phyloP scores from a whole-genome alignment of 1,139 yeast species.

The Dujonia santamariae region DNA sequence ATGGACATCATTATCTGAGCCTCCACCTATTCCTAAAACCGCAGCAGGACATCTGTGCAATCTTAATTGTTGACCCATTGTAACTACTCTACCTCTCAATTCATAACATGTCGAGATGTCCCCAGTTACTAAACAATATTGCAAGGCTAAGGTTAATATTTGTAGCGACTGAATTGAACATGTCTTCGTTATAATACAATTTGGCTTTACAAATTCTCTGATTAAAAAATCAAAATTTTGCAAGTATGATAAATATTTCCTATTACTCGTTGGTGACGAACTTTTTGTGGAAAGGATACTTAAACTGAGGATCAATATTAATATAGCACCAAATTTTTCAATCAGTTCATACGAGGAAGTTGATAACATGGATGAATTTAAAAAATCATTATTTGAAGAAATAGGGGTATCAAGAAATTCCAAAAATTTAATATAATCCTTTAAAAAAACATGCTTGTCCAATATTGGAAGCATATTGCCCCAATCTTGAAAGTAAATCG shows the following conservation, averaged over 20 bases:
- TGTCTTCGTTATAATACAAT: constrained; percentile 48
- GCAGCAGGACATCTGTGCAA: constrained; percentile 88
- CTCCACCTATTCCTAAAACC: constrained; percentile 47
- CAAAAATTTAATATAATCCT: constrained; percentile 50
- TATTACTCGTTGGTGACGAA: constrained; percentile 16
- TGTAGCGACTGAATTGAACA: constrained; percentile 73
- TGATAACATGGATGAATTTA: background rate
- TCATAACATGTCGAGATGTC: constrained; percentile 74
- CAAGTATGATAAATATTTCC: constrained; percentile 22
- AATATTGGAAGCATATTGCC: constrained; percentile 66
- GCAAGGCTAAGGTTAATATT: constrained; percentile 62
- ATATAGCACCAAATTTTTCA: constrained; percentile 60
- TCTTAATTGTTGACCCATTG: constrained; percentile 84
- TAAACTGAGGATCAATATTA: constrained; percentile 56
- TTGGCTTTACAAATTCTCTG: constrained; percentile 50
- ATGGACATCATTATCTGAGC: constrained; percentile 53
- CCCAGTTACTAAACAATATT: constrained; percentile 72
- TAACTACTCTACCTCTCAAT: constrained; percentile 68
- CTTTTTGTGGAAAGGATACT: constrained; percentile 47
- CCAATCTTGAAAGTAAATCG: constrained; percentile 77
- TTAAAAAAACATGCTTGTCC: constrained; percentile 62
- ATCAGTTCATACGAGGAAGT: constrained; percentile 28
- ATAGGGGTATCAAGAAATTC: constrained; percentile 30
- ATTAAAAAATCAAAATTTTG: constrained; percentile 51
- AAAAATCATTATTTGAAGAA: constrained; percentile 7